Percentiles rank a stretch among this genome's conserved stretches.
These are phyloP conservation scores for Populus simonii DNA, from an alignment of 345 rosid genomes.

Conservation along the genomic window DNA sequence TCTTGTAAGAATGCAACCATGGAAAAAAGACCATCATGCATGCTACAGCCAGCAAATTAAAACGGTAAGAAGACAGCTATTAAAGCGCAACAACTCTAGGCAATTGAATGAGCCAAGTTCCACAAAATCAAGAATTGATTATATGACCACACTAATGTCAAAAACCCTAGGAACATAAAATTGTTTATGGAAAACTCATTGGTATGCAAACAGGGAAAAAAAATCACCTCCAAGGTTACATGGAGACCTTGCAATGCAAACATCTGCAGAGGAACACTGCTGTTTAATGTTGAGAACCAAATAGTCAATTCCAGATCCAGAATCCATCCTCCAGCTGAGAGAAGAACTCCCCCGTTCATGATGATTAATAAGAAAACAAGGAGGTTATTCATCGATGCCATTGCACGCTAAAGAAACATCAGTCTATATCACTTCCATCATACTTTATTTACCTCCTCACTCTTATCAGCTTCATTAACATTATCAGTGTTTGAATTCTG, in stretches of 20 bases:
- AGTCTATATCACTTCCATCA: constrained; percentile 14
- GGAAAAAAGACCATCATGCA: background rate
- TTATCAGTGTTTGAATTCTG: constrained; percentile 7
- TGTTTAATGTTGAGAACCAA: background rate
- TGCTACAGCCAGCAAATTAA: background rate
- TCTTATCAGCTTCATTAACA: constrained; percentile 26
- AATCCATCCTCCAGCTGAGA: background rate
- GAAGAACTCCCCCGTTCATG: background rate
- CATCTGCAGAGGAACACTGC: background rate
- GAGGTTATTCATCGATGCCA: background rate
- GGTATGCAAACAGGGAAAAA: background rate
- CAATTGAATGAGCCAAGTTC: background rate
- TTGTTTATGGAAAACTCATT: background rate
- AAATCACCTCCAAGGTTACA: background rate
- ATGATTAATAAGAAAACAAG: background rate
- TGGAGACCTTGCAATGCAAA: background rate
- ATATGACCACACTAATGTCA: background rate
- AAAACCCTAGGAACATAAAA: background rate
- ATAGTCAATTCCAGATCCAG: constrained; percentile 2
- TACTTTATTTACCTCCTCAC: constrained; percentile 20
- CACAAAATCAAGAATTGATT: constrained; percentile 2
- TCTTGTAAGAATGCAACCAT: background rate
- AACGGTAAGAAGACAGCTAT: background rate
- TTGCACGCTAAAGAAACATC: background rate
- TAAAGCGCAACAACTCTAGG: background rate